phyloP scores from a whole-genome alignment of 202 grass and related monocot species.

The Setaria viridis region DNA sequence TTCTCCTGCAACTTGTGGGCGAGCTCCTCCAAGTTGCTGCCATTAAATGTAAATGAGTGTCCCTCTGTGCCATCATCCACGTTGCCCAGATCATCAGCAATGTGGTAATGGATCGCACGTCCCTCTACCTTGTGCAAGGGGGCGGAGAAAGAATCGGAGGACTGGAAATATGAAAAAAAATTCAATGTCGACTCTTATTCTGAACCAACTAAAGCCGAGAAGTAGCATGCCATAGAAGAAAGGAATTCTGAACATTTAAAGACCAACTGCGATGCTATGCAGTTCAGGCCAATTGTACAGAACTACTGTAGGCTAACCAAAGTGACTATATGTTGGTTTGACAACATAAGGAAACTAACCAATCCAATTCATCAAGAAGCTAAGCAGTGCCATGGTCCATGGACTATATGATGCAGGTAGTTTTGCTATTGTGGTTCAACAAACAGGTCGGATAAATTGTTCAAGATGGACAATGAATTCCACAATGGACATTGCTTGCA shows the following conservation, averaged over 20 bases:
- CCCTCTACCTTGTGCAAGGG: slow-evolving; percentile 75
- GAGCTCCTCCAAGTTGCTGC: slow-evolving; percentile 67
- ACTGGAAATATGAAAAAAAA: slow-evolving; percentile 51
- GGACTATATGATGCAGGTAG: neutral
- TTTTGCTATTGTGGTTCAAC: neutral
- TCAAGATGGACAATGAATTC: neutral
- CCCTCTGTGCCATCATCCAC: slow-evolving; percentile 54
- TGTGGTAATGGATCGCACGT: slow-evolving; percentile 70
- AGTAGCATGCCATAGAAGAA: neutral
- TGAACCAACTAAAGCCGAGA: neutral
- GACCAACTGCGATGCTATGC: neutral
- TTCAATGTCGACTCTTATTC: slow-evolving; percentile 32
- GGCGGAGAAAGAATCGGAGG: slow-evolving; percentile 52
- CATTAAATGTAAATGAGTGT: slow-evolving; percentile 71
- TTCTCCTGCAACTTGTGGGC: slow-evolving; percentile 65
- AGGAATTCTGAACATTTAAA: neutral
- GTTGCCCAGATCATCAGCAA: slow-evolving; percentile 75
- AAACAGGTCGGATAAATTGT: neutral
- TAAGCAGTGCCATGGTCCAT: neutral
- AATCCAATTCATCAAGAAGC: neutral
- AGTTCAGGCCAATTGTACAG: neutral
- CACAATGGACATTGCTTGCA: neutral
- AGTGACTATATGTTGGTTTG: neutral
- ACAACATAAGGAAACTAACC: neutral
- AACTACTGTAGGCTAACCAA: neutral